Evolutionary conservation across 805 yeast species (phyloP), one percentile per base, ranked within the genome.

Genomic region (Wickerhamomyces xylosicus): DNA sequence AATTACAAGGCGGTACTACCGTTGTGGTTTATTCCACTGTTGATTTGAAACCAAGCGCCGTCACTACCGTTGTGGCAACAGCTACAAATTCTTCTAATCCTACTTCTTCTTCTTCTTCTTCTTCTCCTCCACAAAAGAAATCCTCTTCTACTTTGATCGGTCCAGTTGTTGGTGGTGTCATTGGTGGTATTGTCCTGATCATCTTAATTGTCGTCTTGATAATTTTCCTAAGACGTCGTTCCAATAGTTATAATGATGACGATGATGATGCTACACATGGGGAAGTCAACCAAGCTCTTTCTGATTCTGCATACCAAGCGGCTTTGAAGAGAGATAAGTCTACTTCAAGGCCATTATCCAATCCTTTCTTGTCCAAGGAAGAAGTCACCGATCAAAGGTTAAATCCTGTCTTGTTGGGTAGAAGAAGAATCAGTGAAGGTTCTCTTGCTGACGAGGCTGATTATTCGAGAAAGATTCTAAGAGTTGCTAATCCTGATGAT

Each of bases 401-500:
- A 45, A 79, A 81, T 56, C 86, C 87, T 1, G 71, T 75, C 34
- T 77, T 83, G 81, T 64, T 83, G 58, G 95, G 94, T 31, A 75
- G 89, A 54, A 76, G 95, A 53, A 67, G 95, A 47, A 68, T 85
- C 44, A 77, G 87, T 50, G 90, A 84, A 51, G 95, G 95, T 4
- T 78, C 90, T 3, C 65, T 89, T 39, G 89, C 94, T 10, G 94
- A 86, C 57, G 94, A 83, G 45, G 76, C 85, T 4, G 92, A 85
- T 57, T 84, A 80, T 60, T 71, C 84, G 37, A 68, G 87, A 54
- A 85, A 85, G 62, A 77, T 85, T 16, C 66, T 89, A 35, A 79
- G 86, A 43, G 95, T 89, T 11, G 89, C 95, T 27, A 89, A 89
- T 53, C 95, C 96, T 1, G 95, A 85, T 57, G 78, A 71, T 47